phyloP scores from a whole-genome alignment of 345 rosid genomes.

The Linum usitatissimum region DNA sequence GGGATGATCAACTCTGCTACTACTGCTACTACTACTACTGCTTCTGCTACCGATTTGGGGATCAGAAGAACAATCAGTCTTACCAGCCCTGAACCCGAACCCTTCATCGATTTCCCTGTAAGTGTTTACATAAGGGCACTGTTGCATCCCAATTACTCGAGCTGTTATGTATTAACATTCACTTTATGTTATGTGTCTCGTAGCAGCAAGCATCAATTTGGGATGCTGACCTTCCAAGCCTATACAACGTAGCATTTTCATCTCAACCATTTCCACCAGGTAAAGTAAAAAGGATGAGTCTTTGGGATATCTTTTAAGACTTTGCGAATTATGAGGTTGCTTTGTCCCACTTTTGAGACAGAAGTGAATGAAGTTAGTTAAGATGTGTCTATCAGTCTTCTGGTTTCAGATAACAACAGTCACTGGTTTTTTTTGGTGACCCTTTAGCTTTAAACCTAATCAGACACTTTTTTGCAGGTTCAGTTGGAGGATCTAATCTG shows the following conservation, averaged over 20 bases:
- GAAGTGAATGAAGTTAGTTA: not conserved
- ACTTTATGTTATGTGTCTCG: constrained; percentile 1
- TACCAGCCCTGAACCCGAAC: constrained; percentile 27
- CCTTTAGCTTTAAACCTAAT: not conserved
- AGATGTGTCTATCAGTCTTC: not conserved
- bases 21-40: not conserved
- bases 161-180: not conserved
- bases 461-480: constrained; percentile 30
- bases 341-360: not conserved
- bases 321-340: constrained; percentile 2
- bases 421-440: constrained; percentile 19
- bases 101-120: constrained; percentile 43
- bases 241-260: constrained; percentile 43
- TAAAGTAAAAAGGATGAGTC: too few relatives aligned
- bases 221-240: constrained; percentile 57
- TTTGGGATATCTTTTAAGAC: constrained; percentile 11
- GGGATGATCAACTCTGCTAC: constrained; percentile 29
- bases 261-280: constrained; percentile 31
- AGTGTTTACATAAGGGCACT: constrained; percentile 1
- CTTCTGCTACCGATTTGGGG: constrained; percentile 21
- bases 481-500: constrained; percentile 32
- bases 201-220: constrained; percentile 52
- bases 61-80: constrained; percentile 33
- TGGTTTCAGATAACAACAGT: constrained; percentile 1
- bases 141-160: not conserved